A percentile compares a stretch with the other conserved stretches of the same genome.
Evolutionary conservation across 257 asterid species (phyloP).

Genomic region (Lavandula angustifolia): DNA sequence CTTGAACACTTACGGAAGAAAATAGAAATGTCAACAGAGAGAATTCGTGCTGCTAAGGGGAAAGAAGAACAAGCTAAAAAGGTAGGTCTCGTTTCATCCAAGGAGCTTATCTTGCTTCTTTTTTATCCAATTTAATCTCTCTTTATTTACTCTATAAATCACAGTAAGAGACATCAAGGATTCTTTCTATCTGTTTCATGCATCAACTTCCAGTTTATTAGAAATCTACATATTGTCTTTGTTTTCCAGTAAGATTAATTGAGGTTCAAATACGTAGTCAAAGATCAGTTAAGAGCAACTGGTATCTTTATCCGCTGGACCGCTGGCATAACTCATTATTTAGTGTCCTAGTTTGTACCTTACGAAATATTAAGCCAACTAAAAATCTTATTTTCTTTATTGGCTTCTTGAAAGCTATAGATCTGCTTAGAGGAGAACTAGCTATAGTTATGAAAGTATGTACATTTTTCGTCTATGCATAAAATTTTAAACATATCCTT

Average conservation of each 20-base stretch:
- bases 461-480: neutral
- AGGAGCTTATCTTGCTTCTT: slow-evolving; percentile 16
- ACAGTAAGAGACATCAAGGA: neutral
- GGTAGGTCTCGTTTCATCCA: slow-evolving; percentile 43
- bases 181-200: slow-evolving; percentile 23
- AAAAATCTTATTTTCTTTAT: neutral
- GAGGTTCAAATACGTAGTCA: slow-evolving; percentile 3
- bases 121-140: slow-evolving; percentile 17
- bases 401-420: slow-evolving; percentile 1
- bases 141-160: slow-evolving; percentile 6
- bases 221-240: slow-evolving; percentile 15
- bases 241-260: slow-evolving; percentile 20
- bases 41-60: slow-evolving; percentile 63
- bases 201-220: slow-evolving; percentile 1
- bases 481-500: neutral
- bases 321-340: slow-evolving; percentile 1
- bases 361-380: slow-evolving; percentile 6
- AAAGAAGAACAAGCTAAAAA: slow-evolving; percentile 78
- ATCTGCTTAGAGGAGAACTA: neutral
- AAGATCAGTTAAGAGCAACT: slow-evolving; percentile 13
- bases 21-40: slow-evolving; percentile 83
- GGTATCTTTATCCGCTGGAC: neutral
- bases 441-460: slow-evolving; percentile 3
- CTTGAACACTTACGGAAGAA: slow-evolving; percentile 95
- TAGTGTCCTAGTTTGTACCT: neutral